Evolutionary conservation across 768 basidiomycete species (phyloP), one percentile per base, ranked within the genome.

Genomic region (Erythrobasidium yunnanense): DNA sequence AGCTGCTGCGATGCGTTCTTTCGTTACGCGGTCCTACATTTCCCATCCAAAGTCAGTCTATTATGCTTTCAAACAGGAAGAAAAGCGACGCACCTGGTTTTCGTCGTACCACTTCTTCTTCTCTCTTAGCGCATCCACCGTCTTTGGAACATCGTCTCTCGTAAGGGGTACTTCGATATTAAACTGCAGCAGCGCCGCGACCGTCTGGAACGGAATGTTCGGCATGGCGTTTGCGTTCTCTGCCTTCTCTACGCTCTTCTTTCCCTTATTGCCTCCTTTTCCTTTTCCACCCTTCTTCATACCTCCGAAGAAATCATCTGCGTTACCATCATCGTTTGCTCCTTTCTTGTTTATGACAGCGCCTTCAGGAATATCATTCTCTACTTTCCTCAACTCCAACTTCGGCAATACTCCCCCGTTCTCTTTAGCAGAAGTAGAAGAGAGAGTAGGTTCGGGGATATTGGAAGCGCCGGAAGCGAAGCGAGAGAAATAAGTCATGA

Each of bases 81-180:
- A 25, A 29, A n/a, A 0, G 0, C 5, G 23, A 49, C 83, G 83
- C 27, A 82, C 83, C 77, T 92, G 90, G 78, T 97, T 97, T 32
- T 88, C 92, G 75, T 87, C 84, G 73, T 84, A 95, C 90, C 91
- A 97, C 23, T 85, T 81, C 79, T 91, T 91, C 82, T 97, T 99
- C 55, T 83, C 88, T 77, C 87, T 87, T 66, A 99, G 81, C 75
- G 95, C 88, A 73, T 88, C 87, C 65, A 97, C 80, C 51, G 90
- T 83, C 57, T 89, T 87, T 58, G 85, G 81, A 33, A 91, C 81
- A 69, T 99, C 92, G 4, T 81, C 78, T 45, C 81, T 76, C 11
- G 85, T 85, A 18, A 83, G 80, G 0, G 95, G 95, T 25, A 91
- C 88, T 25, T 90, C 85, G 72, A 99, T 97, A 33, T 90, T 89